Evolutionary conservation across 306 rosid genomes (phyloP).

Genomic region (Lathyrus tuberosus): DNA sequence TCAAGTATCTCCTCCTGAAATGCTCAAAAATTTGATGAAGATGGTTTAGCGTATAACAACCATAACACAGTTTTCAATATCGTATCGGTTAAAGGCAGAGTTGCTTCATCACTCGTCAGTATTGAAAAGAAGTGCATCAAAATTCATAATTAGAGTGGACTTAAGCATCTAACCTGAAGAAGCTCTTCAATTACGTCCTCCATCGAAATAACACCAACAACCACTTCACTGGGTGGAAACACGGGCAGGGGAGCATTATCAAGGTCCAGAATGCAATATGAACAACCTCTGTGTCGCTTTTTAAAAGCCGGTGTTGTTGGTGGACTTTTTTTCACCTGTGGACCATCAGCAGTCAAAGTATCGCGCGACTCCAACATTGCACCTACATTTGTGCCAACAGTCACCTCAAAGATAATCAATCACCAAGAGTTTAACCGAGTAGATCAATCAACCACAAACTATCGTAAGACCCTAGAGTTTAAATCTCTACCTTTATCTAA

Average conservation of each 20-base stretch:
- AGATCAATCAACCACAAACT: slow-evolving; percentile 36
- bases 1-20: slow-evolving; percentile 97
- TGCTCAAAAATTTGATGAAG: slow-evolving; percentile 32
- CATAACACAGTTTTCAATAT: not conserved
- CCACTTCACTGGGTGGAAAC: slow-evolving; percentile 69
- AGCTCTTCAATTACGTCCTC: slow-evolving; percentile 99
- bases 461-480: slow-evolving; percentile 16
- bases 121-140: slow-evolving; percentile 25
- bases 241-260: slow-evolving; percentile 82
- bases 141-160: slow-evolving; percentile 30
- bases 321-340: slow-evolving; percentile 62
- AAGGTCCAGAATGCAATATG: slow-evolving; percentile 84
- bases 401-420: slow-evolving; percentile 30
- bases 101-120: slow-evolving; percentile 23
- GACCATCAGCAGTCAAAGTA: slow-evolving; percentile 43
- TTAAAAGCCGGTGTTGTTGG: slow-evolving; percentile 71
- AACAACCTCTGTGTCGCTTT: slow-evolving; percentile 94
- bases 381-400: slow-evolving; percentile 47
- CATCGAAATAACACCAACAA: slow-evolving; percentile 96
- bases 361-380: slow-evolving; percentile 45
- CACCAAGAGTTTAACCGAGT: slow-evolving; percentile 40
- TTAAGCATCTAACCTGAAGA: slow-evolving; percentile 78
- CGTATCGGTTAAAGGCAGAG: slow-evolving; percentile 27
- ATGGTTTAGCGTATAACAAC: slow-evolving; percentile 34
- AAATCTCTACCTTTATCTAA: slow-evolving; percentile 56